These are phyloP conservation scores for Lentinula edodes DNA, from an alignment of 768 basidiomycete genomes.

Conservation along the genomic window DNA sequence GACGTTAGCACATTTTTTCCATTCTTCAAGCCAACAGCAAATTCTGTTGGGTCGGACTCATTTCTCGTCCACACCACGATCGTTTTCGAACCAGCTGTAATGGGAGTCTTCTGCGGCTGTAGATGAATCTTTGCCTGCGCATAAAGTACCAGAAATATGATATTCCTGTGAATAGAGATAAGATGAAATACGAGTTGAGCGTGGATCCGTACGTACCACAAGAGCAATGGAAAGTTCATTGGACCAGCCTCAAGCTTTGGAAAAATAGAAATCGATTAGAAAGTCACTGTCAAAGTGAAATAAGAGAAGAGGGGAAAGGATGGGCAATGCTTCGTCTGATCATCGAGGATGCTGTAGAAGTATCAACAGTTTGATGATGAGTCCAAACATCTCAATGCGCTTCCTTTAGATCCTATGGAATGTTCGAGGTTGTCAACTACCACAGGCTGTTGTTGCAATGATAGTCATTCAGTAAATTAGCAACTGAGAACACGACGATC, in stretches of 20 bases:
- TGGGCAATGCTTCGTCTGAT: conserved; percentile 3
- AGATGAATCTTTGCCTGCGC: background rate
- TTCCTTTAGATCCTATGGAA: background rate
- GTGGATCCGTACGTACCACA: background rate
- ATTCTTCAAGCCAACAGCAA: background rate
- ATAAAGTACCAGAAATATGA: background rate
- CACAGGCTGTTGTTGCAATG: background rate
- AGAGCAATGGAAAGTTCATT: background rate
- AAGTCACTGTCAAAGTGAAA: conserved; percentile 5
- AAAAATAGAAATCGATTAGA: background rate
- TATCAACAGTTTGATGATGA: background rate
- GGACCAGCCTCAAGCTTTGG: conserved; percentile 2
- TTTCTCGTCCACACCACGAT: background rate
- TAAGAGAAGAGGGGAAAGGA: background rate
- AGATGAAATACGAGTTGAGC: background rate
- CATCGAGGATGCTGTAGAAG: background rate
- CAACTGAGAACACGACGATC: background rate
- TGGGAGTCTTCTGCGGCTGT: background rate
- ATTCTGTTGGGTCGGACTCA: background rate
- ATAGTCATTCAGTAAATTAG: background rate
- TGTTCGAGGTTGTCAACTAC: background rate
- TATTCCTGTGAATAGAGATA: background rate
- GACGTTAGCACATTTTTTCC: background rate
- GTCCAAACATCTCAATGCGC: background rate
- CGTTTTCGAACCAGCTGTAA: background rate